Evolutionary conservation across 1,139 yeast genomes (phyloP).

Genomic region (Geotrichum cucujoidarum): DNA sequence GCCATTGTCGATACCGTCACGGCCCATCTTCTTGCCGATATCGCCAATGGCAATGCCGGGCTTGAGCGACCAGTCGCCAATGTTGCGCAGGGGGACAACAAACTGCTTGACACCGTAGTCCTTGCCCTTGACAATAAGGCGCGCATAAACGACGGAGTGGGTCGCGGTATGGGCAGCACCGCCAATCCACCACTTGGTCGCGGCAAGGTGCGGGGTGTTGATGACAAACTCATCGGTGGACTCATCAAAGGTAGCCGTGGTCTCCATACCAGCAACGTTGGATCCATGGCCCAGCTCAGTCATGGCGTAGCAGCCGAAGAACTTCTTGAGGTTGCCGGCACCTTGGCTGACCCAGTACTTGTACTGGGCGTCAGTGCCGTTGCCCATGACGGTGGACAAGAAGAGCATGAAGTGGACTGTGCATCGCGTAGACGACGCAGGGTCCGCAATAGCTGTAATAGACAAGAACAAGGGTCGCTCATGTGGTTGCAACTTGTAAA

Average conservation of each 20-base stretch:
- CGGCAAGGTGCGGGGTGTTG: constrained; percentile 82
- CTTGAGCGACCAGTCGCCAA: constrained; percentile 53
- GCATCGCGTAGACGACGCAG: constrained; percentile 59
- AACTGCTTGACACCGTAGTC: constrained; percentile 88
- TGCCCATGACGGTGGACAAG: constrained; percentile 60
- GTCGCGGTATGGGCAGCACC: constrained; percentile 96
- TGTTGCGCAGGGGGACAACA: constrained; percentile 79
- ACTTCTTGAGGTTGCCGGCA: constrained; percentile 53
- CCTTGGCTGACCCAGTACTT: constrained; percentile 72
- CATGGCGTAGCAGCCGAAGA: constrained; percentile 90
- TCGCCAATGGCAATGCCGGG: constrained; percentile 85
- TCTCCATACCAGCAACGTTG: constrained; percentile 82
- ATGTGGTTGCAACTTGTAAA: constrained; percentile 38
- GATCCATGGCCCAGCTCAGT: constrained; percentile 94
- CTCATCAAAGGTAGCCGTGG: constrained; percentile 73
- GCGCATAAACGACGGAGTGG: constrained; percentile 72
- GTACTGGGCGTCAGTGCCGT: constrained; percentile 57
- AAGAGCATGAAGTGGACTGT: constrained; percentile 69
- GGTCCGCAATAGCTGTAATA: constrained; percentile 45
- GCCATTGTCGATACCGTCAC: constrained; percentile 72
- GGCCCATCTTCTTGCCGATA: constrained; percentile 89
- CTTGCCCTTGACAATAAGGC: constrained; percentile 69
- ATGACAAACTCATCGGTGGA: constrained; percentile 60
- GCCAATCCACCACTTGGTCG: constrained; percentile 97
- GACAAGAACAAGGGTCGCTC: constrained; percentile 28